Base-by-base conservation (phyloP, 257 asterid genomes). In the Gentiana macrophylla region DNA sequence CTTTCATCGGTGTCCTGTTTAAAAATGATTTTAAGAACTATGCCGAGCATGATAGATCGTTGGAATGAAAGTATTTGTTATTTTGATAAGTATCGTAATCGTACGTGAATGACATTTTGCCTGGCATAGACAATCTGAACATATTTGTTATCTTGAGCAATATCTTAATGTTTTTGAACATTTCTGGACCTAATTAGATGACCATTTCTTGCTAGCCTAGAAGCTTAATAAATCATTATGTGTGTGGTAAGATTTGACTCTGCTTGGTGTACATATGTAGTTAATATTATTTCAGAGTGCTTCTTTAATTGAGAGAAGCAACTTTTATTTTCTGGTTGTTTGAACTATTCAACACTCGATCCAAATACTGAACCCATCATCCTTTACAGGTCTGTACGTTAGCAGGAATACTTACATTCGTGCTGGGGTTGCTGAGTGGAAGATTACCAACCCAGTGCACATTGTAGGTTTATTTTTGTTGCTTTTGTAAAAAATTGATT, bases 361-460 rank as follows among this genome's bases (percentile, higher is more conserved):
- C 6, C 33, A 45, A 10, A 8, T 43, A 13, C 58, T 65, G 52
- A 72, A 51, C 12, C 57, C 60, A 8, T 70, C 44, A 32, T 69
- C 48, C 58, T 72, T 64, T 54, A 45, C 78, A 86, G 98, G 93
- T 64, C 74, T 91, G 5, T 91, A 91, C 63, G 95, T 91, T 52
- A 91, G 98, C 61, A 80, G 96, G 74, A 91, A 91, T 72, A 91
- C 98, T 64, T 91, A 84, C 62, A 91, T 87, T 60, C 96, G 90
- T 71, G 84, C 93, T 60, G 97, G 98, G 68, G 63, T 77, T 73
- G 97, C 94, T 35, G 94, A 87, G 74, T 87, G 95, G 98, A 87
- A 75, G 76, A 81, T 69, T 80, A 67, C 88, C 49, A 87, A 87
- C 71, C 95, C 98, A 36, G 96, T 91, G 66, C 96, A 91, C 74